Percentiles rank a stretch among this genome's conserved stretches.
Evolutionary conservation across 2,329 filamentous ascomycete species (phyloP).

Genomic region (Hypoxylon sp.): DNA sequence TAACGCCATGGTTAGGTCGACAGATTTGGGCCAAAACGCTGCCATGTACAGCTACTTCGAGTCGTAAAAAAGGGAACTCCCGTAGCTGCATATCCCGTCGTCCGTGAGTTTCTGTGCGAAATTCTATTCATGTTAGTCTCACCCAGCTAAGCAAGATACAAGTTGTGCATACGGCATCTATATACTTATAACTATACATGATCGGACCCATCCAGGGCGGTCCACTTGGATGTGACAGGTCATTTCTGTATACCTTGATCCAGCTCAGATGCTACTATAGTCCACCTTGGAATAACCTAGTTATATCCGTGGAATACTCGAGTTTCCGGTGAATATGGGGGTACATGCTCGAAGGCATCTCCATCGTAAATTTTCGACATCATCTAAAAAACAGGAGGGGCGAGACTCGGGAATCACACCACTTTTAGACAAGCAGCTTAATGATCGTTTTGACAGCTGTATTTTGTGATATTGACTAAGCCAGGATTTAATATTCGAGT

Average conservation of each 20-base stretch:
- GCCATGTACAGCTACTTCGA: conserved; percentile 1
- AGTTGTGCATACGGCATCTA: conserved; percentile 1
- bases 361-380: not conserved
- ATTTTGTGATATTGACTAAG: too few species aligned
- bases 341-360: not conserved
- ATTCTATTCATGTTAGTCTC: not conserved
- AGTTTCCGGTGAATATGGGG: not conserved
- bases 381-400: not conserved
- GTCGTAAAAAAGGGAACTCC: not conserved
- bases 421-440: not conserved
- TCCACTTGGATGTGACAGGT: conserved; percentile 32
- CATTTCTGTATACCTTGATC: conserved; percentile 22
- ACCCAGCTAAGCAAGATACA: not conserved
- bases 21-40: not conserved
- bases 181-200: conserved; percentile 6
- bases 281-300: conserved; percentile 6
- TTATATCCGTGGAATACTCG: not conserved
- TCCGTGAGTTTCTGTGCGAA: not conserved
- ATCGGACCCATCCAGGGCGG: conserved; percentile 1
- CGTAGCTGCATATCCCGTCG: not conserved
- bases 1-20: conserved; percentile 1
- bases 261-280: conserved; percentile 11
- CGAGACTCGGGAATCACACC: not conserved
- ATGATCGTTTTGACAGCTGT: not conserved
- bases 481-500: not conserved